These are phyloP conservation scores for Ascomycota sp. DNA, from an alignment of 2,329 filamentous ascomycete species.

Conservation along the genomic window DNA sequence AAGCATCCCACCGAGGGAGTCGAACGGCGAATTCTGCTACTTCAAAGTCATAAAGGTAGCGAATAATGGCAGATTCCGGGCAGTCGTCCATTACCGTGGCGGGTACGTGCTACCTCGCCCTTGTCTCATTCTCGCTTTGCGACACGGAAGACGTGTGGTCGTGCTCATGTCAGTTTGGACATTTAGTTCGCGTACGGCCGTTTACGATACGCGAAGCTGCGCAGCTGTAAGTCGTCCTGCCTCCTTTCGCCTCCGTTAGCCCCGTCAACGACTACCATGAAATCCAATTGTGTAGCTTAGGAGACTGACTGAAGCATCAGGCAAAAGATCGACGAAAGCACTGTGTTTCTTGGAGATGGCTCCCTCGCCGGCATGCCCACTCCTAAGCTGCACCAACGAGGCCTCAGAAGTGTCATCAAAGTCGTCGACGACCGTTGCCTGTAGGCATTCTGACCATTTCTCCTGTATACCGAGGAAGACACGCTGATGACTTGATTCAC, in stretches of 20 bases:
- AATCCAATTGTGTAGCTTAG: neutral
- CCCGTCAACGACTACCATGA: neutral
- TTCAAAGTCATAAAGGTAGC: no score
- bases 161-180: constrained; percentile 8
- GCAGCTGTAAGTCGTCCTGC: constrained; percentile 37
- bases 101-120: constrained; percentile 15
- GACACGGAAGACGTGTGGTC: neutral
- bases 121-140: neutral
- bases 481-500: constrained; percentile 4
- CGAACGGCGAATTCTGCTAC: no score
- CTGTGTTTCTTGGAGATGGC: constrained; percentile 86
- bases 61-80: constrained; percentile 9
- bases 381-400: constrained; percentile 66
- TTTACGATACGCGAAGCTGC: constrained; percentile 83
- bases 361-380: constrained; percentile 72
- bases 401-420: constrained; percentile 79
- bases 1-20: no score
- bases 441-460: constrained; percentile 29
- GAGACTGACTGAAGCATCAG: constrained; percentile 11
- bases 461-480: no score
- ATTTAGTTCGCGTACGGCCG: constrained; percentile 41
- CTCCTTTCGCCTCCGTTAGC: neutral
- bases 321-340: constrained; percentile 55
- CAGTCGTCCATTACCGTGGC: constrained; percentile 36
- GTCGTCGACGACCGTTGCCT: constrained; percentile 89